phyloP scores from a whole-genome alignment of 2,329 filamentous ascomycete species.

The Cordyceps pruinosa region DNA sequence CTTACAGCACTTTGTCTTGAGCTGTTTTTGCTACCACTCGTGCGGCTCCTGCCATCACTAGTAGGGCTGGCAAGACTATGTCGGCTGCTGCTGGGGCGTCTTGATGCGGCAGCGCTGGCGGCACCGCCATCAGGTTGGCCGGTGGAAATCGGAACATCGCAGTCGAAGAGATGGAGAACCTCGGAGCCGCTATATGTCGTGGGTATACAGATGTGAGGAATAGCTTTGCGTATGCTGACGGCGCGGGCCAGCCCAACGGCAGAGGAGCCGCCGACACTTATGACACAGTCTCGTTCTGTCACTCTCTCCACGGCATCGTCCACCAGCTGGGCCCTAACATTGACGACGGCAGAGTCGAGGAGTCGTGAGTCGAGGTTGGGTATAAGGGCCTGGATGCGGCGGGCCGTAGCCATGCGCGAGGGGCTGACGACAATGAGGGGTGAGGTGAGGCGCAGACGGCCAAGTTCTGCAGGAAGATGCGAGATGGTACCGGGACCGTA shows the following conservation, averaged over 20 bases:
- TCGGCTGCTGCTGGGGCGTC: slow-evolving; percentile 5
- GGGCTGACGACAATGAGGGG: slow-evolving; percentile 34
- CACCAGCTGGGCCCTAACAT: slow-evolving; percentile 22
- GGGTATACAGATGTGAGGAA: slow-evolving; percentile 53
- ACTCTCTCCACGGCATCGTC: slow-evolving; percentile 24
- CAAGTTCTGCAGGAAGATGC: slow-evolving; percentile 28
- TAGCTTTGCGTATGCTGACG: slow-evolving; percentile 43
- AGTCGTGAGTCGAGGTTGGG: slow-evolving; percentile 27
- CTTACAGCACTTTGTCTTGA: slow-evolving; percentile 6
- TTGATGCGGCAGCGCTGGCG: not conserved
- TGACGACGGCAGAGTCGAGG: slow-evolving; percentile 27
- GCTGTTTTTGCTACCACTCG: slow-evolving; percentile 13
- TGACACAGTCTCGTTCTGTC: slow-evolving; percentile 44
- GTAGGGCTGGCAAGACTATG: slow-evolving; percentile 9
- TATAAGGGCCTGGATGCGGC: slow-evolving; percentile 27
- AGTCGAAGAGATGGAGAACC: slow-evolving; percentile 42
- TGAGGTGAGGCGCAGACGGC: slow-evolving; percentile 23
- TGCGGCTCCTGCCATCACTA: slow-evolving; percentile 7
- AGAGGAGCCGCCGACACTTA: slow-evolving; percentile 57
- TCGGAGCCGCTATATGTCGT: slow-evolving; percentile 56
- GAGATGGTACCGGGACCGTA: slow-evolving; percentile 27
- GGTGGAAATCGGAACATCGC: not conserved
- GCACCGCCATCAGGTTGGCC: slow-evolving; percentile 13
- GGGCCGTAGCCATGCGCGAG: slow-evolving; percentile 29
- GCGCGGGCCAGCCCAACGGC: slow-evolving; percentile 54